Percentiles rank a stretch among this genome's conserved stretches.
These are phyloP conservation scores for Polytolypa hystricis DNA, from an alignment of 2,329 filamentous ascomycete species.

Conservation along the genomic window DNA sequence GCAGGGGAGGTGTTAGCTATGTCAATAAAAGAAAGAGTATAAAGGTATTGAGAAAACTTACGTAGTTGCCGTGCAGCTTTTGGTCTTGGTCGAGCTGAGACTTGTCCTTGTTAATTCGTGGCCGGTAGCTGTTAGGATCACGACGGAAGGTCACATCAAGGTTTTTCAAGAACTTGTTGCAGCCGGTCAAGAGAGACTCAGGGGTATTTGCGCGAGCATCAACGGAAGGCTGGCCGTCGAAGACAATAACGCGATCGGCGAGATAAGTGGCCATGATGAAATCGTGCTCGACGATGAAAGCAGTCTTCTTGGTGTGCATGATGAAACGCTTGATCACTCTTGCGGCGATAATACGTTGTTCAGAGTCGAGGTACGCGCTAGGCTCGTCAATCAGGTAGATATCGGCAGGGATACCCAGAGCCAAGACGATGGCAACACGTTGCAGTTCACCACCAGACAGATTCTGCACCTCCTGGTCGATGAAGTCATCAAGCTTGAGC, in stretches of 20 bases:
- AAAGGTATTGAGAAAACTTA: constrained; percentile 37
- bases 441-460: constrained; percentile 98
- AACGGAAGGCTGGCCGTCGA: constrained; percentile 85
- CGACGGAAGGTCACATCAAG: constrained; percentile 97
- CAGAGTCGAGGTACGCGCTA: constrained; percentile 92
- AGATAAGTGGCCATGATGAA: constrained; percentile 89
- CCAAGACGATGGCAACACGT: constrained; percentile 93
- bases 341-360: constrained; percentile 95
- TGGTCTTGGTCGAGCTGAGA: constrained; percentile 97
- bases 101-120: constrained; percentile 95
- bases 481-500: constrained; percentile 97
- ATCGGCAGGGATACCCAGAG: constrained; percentile 90
- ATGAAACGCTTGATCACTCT: constrained; percentile 99
- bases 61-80: constrained; percentile 85
- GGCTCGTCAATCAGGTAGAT: constrained; percentile 99
- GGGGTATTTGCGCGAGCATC: constrained; percentile 79
- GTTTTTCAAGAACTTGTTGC: constrained; percentile 94
- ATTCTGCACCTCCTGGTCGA: constrained; percentile 98
- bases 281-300: constrained; percentile 99
- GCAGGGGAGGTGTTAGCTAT: constrained; percentile 6
- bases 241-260: constrained; percentile 94
- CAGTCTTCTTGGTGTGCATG: constrained; percentile 99
- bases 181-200: constrained; percentile 85
- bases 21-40: neutral
- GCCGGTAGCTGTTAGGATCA: constrained; percentile 89